These are phyloP conservation scores for Exophiala aquamarina DNA, from an alignment of 2,329 filamentous ascomycete species.

Conservation along the genomic window DNA sequence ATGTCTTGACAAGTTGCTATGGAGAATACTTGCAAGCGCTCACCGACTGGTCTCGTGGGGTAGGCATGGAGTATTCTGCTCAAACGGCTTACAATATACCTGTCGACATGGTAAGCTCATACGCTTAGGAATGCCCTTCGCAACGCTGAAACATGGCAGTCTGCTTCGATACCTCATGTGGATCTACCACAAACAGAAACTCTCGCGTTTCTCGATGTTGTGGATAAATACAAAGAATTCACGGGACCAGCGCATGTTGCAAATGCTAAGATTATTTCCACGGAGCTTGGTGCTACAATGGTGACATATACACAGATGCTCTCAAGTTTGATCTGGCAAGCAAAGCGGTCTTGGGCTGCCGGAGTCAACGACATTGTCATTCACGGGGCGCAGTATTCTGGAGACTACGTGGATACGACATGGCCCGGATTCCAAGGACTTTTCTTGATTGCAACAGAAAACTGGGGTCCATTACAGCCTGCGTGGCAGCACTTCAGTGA, in stretches of 20 bases:
- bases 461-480: constrained; percentile 42
- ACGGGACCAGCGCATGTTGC: constrained; percentile 41
- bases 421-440: constrained; percentile 52
- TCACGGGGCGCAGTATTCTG: constrained; percentile 45
- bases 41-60: constrained; percentile 33
- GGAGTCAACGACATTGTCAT: constrained; percentile 47
- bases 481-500: constrained; percentile 42
- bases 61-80: constrained; percentile 39
- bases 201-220: constrained; percentile 36
- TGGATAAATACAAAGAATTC: constrained; percentile 45
- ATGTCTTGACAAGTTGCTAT: constrained; percentile 29
- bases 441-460: constrained; percentile 42
- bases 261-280: constrained; percentile 41
- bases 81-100: constrained; percentile 45
- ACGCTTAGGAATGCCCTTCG: neutral
- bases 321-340: constrained; percentile 33
- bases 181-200: constrained; percentile 45
- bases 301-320: constrained; percentile 31
- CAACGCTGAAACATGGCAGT: neutral
- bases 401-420: constrained; percentile 46
- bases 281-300: constrained; percentile 36
- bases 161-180: constrained; percentile 37
- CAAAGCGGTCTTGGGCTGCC: constrained; percentile 42
- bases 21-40: constrained; percentile 35
- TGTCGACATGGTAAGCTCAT: constrained; percentile 39